Conservation (phyloP, 305 asterid species). For the Plantago coronopus region DNA sequence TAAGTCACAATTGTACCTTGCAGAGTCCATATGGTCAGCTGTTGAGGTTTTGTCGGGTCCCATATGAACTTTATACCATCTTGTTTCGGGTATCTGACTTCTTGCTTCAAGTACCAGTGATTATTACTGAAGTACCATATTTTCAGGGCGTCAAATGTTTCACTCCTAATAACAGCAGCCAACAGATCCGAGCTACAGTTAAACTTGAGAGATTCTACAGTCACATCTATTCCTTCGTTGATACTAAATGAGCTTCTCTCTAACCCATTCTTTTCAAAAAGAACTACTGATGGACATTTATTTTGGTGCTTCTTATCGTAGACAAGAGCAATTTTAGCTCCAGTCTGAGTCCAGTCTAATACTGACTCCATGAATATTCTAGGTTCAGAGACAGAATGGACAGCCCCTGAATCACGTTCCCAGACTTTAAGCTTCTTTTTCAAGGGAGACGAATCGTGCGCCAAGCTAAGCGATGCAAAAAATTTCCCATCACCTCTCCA, state of each 20-base stretch:
- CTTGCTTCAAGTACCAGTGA: slow-evolving; percentile 91
- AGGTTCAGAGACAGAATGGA: slow-evolving; percentile 78
- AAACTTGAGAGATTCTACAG: slow-evolving; percentile 68
- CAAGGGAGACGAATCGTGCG: slow-evolving; percentile 41
- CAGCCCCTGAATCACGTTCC: slow-evolving; percentile 89
- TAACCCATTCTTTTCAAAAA: slow-evolving; percentile 84
- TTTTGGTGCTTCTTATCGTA: slow-evolving; percentile 51
- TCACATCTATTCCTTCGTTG: slow-evolving; percentile 46
- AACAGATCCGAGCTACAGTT: slow-evolving; percentile 87
- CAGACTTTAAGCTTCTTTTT: slow-evolving; percentile 77
- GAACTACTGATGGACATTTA: slow-evolving; percentile 59
- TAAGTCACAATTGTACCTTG: slow-evolving; percentile 51
- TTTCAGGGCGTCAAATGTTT: slow-evolving; percentile 60
- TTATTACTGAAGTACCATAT: slow-evolving; percentile 82
- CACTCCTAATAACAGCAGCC: slow-evolving; percentile 70
- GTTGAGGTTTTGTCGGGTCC: slow-evolving; percentile 70
- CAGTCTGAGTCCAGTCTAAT: slow-evolving; percentile 79
- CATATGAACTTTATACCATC: slow-evolving; percentile 67
- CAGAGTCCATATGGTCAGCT: slow-evolving; percentile 68
- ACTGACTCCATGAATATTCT: slow-evolving; percentile 66
- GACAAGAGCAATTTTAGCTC: slow-evolving; percentile 76
- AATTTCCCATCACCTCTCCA: slow-evolving; percentile 96
- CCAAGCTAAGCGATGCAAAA: slow-evolving; percentile 69
- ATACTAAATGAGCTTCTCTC: slow-evolving; percentile 81
- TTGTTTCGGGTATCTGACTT: slow-evolving; percentile 61